Conservation (phyloP, 192 early-diverging fungal species). For the Gonapodya sp. region DNA sequence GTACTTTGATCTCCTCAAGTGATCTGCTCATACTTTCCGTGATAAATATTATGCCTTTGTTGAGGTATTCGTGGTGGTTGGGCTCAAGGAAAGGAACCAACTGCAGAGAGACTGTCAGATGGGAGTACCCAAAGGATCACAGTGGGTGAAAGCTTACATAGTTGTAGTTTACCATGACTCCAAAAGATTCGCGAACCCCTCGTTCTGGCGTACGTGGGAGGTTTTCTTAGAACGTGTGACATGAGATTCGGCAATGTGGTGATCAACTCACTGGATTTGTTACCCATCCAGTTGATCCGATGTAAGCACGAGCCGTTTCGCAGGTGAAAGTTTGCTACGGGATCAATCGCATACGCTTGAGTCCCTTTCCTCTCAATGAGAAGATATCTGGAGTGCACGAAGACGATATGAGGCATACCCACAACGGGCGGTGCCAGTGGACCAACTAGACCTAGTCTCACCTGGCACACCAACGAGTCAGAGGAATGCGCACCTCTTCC, state of each 20-base stretch:
- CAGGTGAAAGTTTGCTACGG: conserved; percentile 78
- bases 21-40: neutral
- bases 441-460: neutral
- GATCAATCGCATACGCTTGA: conserved; percentile 27
- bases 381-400: conserved; percentile 40
- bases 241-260: neutral
- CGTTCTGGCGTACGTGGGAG: conserved; percentile 26
- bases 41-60: neutral
- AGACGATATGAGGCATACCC: neutral
- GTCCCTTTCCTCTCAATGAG: conserved; percentile 54
- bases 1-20: neutral
- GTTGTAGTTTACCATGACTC: conserved; percentile 92
- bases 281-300: conserved; percentile 80
- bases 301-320: conserved; percentile 88
- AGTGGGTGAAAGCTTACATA: conserved; percentile 51
- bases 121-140: neutral
- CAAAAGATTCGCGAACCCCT: conserved; percentile 76
- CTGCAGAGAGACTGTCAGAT: neutral
- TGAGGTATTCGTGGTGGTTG: neutral
- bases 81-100: neutral
- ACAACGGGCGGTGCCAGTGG: neutral
- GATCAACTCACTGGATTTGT: conserved; percentile 47
- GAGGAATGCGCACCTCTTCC: neutral
- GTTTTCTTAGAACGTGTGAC: neutral
- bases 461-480: neutral